A percentile compares a stretch with the other conserved stretches of the same genome.
These are phyloP conservation scores for Metschnikowia bowlesiae DNA, from an alignment of 805 yeast genomes.

Conservation along the genomic window DNA sequence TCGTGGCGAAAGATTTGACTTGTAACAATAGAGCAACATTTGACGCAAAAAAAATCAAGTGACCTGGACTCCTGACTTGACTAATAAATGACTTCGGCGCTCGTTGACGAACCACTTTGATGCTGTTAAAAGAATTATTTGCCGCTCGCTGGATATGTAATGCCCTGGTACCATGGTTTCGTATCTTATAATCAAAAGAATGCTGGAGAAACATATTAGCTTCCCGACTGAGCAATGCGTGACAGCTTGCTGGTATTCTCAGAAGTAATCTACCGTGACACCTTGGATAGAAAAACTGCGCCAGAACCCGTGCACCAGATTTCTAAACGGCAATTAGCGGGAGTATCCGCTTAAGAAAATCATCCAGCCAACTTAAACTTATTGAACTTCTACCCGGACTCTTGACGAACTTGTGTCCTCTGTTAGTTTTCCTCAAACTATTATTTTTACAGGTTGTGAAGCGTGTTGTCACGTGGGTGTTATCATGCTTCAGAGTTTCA, in stretches of 20 bases:
- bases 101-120: slow-evolving; percentile 5
- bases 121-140: slow-evolving; percentile 6
- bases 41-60: slow-evolving; percentile 15
- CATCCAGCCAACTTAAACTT: neutral
- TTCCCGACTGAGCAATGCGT: neutral
- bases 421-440: neutral
- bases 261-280: neutral
- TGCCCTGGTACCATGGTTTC: neutral
- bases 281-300: slow-evolving; percentile 2
- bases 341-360: neutral
- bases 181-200: neutral
- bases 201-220: neutral
- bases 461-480: neutral
- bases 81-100: slow-evolving; percentile 11
- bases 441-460: neutral
- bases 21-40: slow-evolving; percentile 16
- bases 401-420: neutral
- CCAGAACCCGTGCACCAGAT: slow-evolving; percentile 4
- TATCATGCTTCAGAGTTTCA: neutral
- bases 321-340: neutral
- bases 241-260: neutral
- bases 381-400: no score
- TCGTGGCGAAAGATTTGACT: slow-evolving; percentile 12
- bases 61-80: slow-evolving; percentile 16
- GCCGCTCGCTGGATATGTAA: slow-evolving; percentile 11